phyloP scores from a whole-genome alignment of 129 eudicot species.

The Ambrosia trifida region DNA sequence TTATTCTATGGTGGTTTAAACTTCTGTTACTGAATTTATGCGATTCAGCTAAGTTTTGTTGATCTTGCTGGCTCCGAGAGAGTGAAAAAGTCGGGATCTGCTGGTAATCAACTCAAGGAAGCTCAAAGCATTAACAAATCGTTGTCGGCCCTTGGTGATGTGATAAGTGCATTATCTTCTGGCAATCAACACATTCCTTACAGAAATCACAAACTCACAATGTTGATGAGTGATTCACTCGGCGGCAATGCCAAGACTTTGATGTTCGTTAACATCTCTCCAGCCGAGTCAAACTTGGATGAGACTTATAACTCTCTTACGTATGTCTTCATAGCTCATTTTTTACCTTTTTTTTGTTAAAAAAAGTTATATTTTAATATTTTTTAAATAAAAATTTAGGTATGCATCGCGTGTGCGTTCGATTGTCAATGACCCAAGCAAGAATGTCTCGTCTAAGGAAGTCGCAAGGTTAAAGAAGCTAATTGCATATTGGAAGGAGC shows the following conservation, averaged over 20 bases:
- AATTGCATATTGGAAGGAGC: slow-evolving; percentile 85
- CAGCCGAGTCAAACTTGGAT: slow-evolving; percentile 89
- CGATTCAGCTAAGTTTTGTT: slow-evolving; percentile 87
- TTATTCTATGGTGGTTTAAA: background rate
- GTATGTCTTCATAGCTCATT: slow-evolving; percentile 42
- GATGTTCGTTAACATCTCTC: slow-evolving; percentile 95
- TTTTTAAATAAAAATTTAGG: slow-evolving; percentile 26
- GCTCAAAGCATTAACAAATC: slow-evolving; percentile 98
- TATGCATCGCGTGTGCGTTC: slow-evolving; percentile 97
- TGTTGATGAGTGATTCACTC: slow-evolving; percentile 97
- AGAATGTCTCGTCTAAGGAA: slow-evolving; percentile 91
- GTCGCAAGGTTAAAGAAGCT: slow-evolving; percentile 84
- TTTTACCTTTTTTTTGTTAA: background rate
- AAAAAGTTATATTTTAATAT: background rate
- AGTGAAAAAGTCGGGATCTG: slow-evolving; percentile 89
- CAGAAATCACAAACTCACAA: slow-evolving; percentile 88
- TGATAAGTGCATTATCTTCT: slow-evolving; percentile 84
- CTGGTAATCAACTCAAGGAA: slow-evolving; percentile 82
- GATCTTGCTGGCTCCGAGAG: slow-evolving; percentile 99
- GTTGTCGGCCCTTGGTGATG: slow-evolving; percentile 97
- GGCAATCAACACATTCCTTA: slow-evolving; percentile 95
- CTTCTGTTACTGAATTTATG: background rate
- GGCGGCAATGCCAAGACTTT: slow-evolving; percentile 98
- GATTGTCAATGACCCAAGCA: slow-evolving; percentile 93
- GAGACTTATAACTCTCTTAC: slow-evolving; percentile 88